phyloP scores from a whole-genome alignment of 352 stramenopile species.

The Phytopythium kandeliae region DNA sequence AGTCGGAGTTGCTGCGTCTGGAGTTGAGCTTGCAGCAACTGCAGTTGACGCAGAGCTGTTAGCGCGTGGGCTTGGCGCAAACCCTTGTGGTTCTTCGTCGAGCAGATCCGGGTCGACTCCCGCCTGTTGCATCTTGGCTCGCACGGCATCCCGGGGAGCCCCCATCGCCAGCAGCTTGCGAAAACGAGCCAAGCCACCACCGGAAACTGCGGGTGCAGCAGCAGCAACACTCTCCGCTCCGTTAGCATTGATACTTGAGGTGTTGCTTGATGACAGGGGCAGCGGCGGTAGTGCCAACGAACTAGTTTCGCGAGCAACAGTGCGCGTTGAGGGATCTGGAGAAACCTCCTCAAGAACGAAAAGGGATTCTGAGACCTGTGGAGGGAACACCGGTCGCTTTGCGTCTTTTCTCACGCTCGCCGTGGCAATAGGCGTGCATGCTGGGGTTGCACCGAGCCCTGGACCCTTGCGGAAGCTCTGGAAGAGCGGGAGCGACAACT shows the following conservation, averaged over 20 bases:
- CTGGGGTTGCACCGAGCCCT: constrained; percentile 47
- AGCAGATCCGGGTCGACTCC: constrained; percentile 59
- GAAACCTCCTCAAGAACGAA: constrained; percentile 10
- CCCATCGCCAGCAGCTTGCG: constrained; percentile 91
- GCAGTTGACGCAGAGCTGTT: constrained; percentile 4
- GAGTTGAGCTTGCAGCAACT: constrained; percentile 8
- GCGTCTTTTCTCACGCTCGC: constrained; percentile 67
- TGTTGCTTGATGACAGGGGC: constrained; percentile 13
- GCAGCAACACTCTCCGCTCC: not conserved
- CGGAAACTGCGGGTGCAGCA: constrained; percentile 5
- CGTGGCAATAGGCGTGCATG: constrained; percentile 59
- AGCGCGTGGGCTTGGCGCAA: constrained; percentile 11
- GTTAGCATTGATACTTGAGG: not conserved
- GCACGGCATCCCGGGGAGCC: constrained; percentile 70
- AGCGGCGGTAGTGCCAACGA: constrained; percentile 12
- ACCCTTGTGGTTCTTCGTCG: constrained; percentile 34
- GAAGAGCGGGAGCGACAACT: constrained; percentile 61
- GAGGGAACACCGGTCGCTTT: constrained; percentile 55
- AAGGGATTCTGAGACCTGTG: constrained; percentile 15
- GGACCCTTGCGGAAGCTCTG: constrained; percentile 61
- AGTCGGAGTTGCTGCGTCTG: not conserved
- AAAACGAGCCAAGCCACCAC: constrained; percentile 35
- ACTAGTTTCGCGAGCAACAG: not conserved
- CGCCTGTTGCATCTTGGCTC: constrained; percentile 73
- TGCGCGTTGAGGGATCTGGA: constrained; percentile 5